phyloP scores from a whole-genome alignment of 352 stramenopile species.

The Globisporangium lucens region DNA sequence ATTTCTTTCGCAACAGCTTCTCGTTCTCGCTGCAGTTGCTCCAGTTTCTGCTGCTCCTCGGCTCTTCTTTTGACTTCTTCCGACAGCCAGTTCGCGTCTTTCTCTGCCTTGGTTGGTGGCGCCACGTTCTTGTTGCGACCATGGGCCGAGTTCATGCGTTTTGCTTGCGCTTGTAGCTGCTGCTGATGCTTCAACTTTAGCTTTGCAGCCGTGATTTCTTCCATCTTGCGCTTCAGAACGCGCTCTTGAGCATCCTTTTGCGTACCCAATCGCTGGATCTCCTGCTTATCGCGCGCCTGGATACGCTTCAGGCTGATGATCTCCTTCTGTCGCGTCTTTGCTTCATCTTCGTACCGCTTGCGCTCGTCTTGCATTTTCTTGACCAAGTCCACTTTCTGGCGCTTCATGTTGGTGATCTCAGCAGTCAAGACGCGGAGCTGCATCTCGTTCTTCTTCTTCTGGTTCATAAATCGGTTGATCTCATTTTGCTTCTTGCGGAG shows the following conservation, averaged over 20 bases:
- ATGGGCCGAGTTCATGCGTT: conserved; percentile 54
- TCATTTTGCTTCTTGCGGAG: conserved; percentile 82
- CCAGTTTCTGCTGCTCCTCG: conserved; percentile 80
- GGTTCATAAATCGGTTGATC: conserved; percentile 75
- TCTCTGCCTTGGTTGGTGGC: conserved; percentile 30
- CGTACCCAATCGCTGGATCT: conserved; percentile 74
- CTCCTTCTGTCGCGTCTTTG: conserved; percentile 68
- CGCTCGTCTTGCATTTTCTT: conserved; percentile 87
- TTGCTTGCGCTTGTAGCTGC: conserved; percentile 65
- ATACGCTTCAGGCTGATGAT: conserved; percentile 81
- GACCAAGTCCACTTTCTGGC: conserved; percentile 86
- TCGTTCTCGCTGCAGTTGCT: conserved; percentile 78
- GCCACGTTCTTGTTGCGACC: conserved; percentile 46
- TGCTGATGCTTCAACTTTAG: conserved; percentile 83
- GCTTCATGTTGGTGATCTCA: conserved; percentile 87
- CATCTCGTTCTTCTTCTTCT: conserved; percentile 89
- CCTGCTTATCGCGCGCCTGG: conserved; percentile 79
- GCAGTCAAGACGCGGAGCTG: conserved; percentile 73
- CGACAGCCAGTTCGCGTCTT: conserved; percentile 78
- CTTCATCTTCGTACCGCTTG: conserved; percentile 82
- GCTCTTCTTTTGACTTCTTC: conserved; percentile 81
- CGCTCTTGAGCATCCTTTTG: conserved; percentile 85
- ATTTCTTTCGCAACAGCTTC: conserved; percentile 78
- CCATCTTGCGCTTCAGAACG: conserved; percentile 86
- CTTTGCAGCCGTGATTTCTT: conserved; percentile 79